Base-by-base conservation (phyloP, 2,329 filamentous ascomycete species). In the Erysiphe neolycopersici region DNA sequence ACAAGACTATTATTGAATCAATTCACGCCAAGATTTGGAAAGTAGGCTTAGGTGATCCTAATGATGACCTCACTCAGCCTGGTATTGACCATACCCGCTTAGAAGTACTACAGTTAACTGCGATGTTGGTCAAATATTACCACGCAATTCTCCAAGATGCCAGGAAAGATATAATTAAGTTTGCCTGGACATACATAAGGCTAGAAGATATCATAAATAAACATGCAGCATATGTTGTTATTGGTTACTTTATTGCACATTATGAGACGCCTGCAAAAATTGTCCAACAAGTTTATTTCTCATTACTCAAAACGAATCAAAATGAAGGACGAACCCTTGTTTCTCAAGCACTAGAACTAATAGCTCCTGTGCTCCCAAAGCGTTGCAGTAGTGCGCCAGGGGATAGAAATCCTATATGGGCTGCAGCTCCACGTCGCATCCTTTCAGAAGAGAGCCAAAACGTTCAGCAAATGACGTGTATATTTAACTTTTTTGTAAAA, bases 151-250 rank as follows among this genome's bases (percentile, higher is more conserved):
- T 98, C 1, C 80, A 91, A 51, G 89, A 95, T 54, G 77, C 82
- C 2, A 76, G 91, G 33, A 98, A 98, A 60, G 89, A 98, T 50
- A 87, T 98, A 48, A 98, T 98, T 56, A 95, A 94, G 61, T 98
- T 95, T 60, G 85, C 84, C 3, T 99, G 89, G 89, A 93, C 85
- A 16, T 95, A 93, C 56, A 98, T 98, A 53, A 75, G 82, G 19
- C 70, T 98, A n/a, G 91, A 99, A 55, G 89, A 99, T 59, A 81
- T 93, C 45, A 93, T 98, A 64, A 98, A 95, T 65, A 98, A 98
- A 60, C 89, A 95, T 58, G 89, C 87, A 0, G 85, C 89, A 2
- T 98, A 98, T 54, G 87, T 94, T 5, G 74, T 98, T 5, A 91
- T 98, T 47, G 84, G 82, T 2, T 98, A 94, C 60, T 98, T 98